Conservation (phyloP, 139 green algal species). For the Spirogloea muscicola region DNA sequence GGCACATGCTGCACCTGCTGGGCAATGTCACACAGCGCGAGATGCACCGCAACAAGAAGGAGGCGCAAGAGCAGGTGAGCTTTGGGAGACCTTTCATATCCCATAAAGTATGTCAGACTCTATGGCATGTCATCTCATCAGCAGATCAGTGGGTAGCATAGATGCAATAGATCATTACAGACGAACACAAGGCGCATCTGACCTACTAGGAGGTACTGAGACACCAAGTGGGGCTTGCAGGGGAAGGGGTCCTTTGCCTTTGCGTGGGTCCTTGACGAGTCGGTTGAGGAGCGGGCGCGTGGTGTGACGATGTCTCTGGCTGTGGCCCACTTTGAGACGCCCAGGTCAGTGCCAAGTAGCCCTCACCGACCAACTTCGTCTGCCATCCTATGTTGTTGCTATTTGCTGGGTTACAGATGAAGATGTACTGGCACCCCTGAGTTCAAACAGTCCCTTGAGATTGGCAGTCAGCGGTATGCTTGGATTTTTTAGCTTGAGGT, state of each 20-base stretch:
- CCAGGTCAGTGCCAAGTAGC: constrained; percentile 4
- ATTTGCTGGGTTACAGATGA: too few species aligned
- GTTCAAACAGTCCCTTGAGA: too few species aligned
- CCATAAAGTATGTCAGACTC: background rate
- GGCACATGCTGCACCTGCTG: constrained; percentile 56
- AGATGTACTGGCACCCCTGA: too few species aligned
- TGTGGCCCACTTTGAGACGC: constrained; percentile 41
- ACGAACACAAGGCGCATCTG: background rate
- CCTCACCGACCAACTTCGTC: too few species aligned
- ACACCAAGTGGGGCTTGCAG: background rate
- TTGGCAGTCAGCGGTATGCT: too few species aligned
- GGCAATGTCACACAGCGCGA: constrained; percentile 55
- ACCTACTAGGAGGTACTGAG: background rate
- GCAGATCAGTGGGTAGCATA: background rate
- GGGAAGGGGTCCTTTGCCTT: constrained; percentile 94
- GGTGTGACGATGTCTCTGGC: constrained; percentile 96
- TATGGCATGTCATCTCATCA: background rate
- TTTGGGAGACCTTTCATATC: background rate
- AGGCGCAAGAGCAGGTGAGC: constrained; percentile 57
- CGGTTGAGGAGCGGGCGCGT: constrained; percentile 68
- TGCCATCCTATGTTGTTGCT: too few species aligned
- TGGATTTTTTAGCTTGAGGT: too few species aligned
- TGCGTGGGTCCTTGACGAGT: constrained; percentile 93
- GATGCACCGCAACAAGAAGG: constrained; percentile 70
- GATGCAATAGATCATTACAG: background rate